Percentiles rank a stretch among this genome's conserved stretches.
phyloP scores from a whole-genome alignment of 768 basidiomycete genomes.

The Lentinus brumalis region DNA sequence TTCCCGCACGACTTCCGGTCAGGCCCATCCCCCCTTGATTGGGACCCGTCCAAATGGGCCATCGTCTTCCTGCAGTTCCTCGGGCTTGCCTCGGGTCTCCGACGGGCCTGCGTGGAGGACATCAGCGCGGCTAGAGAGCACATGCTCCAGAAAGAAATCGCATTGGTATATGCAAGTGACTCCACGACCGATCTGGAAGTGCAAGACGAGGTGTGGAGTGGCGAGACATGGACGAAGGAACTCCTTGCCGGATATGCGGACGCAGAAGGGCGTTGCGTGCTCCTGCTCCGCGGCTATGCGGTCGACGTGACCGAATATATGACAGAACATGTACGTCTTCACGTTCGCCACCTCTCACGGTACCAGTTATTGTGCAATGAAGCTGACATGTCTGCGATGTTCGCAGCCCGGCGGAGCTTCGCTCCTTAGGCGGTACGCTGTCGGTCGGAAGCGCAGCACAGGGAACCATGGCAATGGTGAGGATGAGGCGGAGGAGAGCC shows the following conservation, averaged over 20 bases:
- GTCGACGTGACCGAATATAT: slow-evolving; percentile 65
- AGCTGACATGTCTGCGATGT: background rate
- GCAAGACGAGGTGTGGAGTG: slow-evolving; percentile 34
- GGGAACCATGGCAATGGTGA: background rate
- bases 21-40: slow-evolving; percentile 58
- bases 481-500: slow-evolving; percentile 17
- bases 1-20: slow-evolving; percentile 82
- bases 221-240: slow-evolving; percentile 43
- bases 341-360: background rate
- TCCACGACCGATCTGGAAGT: slow-evolving; percentile 13
- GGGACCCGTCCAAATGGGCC: slow-evolving; percentile 85
- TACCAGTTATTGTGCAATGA: background rate
- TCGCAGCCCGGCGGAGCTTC: slow-evolving; percentile 62
- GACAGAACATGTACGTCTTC: slow-evolving; percentile 61
- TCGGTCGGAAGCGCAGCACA: slow-evolving; percentile 21
- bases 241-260: slow-evolving; percentile 42
- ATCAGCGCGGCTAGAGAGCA: slow-evolving; percentile 47
- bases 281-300: slow-evolving; percentile 61
- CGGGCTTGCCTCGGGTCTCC: slow-evolving; percentile 50
- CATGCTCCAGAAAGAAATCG: slow-evolving; percentile 46
- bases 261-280: slow-evolving; percentile 40
- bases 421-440: slow-evolving; percentile 54
- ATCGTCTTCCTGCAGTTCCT: slow-evolving; percentile 54
- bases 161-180: slow-evolving; percentile 11
- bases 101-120: slow-evolving; percentile 52